Conservation (phyloP, 495 filamentous ascomycete species). For the Halenospora varia region DNA sequence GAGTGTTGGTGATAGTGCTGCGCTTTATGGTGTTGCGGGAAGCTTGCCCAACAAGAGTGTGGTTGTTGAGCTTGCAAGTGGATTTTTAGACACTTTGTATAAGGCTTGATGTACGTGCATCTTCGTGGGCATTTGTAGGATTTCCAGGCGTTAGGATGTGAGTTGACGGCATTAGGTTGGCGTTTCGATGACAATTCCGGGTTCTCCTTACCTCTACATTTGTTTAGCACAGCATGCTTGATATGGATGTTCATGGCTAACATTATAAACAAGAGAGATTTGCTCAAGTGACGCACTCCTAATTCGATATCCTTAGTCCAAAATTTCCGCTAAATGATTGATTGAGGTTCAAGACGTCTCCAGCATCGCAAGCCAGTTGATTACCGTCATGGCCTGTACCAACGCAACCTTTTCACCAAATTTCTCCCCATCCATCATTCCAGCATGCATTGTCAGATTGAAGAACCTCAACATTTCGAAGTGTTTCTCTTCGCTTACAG, state of each 20-base stretch:
- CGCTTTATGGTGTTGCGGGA: constrained; percentile 92
- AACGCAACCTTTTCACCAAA: constrained; percentile 42
- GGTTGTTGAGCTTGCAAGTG: constrained; percentile 82
- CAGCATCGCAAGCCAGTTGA: constrained; percentile 42
- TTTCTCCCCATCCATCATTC: constrained; percentile 37
- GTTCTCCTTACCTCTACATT: too few relatives aligned
- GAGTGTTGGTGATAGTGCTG: constrained; percentile 68
- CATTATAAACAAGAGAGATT: too few relatives aligned
- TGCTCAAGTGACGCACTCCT: too few relatives aligned
- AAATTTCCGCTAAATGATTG: too few relatives aligned
- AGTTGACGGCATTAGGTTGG: neutral
- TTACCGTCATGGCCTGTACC: constrained; percentile 50
- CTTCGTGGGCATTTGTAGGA: too few relatives aligned
- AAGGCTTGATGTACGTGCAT: too few relatives aligned
- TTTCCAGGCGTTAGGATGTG: too few relatives aligned
- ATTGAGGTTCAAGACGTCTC: constrained; percentile 18
- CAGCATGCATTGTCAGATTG: constrained; percentile 43
- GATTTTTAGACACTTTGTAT: constrained; percentile 93
- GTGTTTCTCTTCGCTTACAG: constrained; percentile 32
- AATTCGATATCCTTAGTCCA: too few relatives aligned
- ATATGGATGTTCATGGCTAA: too few relatives aligned
- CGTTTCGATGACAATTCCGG: too few relatives aligned
- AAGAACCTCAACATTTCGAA: constrained; percentile 44
- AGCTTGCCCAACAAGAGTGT: constrained; percentile 93
- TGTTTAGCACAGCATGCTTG: too few relatives aligned